Evolutionary conservation across 2,329 filamentous ascomycete species (phyloP).

Genomic region (Aspergillus sp.): DNA sequence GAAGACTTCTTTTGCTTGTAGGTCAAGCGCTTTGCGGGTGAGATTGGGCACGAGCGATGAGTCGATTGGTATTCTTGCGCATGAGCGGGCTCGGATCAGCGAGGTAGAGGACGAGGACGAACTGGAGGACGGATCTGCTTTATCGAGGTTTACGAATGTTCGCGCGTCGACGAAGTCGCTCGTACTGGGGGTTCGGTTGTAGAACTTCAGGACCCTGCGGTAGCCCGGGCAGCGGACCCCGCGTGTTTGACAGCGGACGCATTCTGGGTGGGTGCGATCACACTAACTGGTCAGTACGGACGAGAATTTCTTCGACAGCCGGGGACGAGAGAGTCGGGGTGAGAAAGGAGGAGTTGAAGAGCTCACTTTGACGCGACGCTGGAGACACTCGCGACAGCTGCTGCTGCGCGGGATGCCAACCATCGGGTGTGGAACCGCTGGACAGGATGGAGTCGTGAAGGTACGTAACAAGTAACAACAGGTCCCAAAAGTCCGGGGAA

Average conservation of each 20-base stretch:
- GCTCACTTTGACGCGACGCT: conserved; percentile 24
- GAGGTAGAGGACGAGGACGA: neutral
- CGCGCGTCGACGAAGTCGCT: conserved; percentile 5
- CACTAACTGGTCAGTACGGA: conserved; percentile 14
- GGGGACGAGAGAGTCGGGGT: neutral
- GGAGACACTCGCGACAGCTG: conserved; percentile 23
- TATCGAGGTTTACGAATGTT: neutral
- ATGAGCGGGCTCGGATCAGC: too few relatives aligned
- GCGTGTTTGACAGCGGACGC: conserved; percentile 16
- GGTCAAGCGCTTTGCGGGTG: conserved; percentile 10
- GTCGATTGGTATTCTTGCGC: conserved; percentile 8
- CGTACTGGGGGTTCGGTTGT: conserved; percentile 8
- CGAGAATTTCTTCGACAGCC: neutral
- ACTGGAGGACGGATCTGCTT: neutral
- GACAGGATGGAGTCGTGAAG: too few relatives aligned
- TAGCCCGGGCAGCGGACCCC: conserved; percentile 21
- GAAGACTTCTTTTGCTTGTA: conserved; percentile 18
- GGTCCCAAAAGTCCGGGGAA: too few relatives aligned
- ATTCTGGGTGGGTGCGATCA: conserved; percentile 23
- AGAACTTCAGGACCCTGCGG: conserved; percentile 18
- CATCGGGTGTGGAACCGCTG: conserved; percentile 6
- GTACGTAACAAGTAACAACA: too few relatives aligned
- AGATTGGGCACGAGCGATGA: conserved; percentile 12
- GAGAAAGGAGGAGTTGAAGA: neutral
- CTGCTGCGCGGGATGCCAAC: conserved; percentile 23